phyloP scores from a whole-genome alignment of 2,329 filamentous ascomycete genomes.

The Exophiala mesophila region DNA sequence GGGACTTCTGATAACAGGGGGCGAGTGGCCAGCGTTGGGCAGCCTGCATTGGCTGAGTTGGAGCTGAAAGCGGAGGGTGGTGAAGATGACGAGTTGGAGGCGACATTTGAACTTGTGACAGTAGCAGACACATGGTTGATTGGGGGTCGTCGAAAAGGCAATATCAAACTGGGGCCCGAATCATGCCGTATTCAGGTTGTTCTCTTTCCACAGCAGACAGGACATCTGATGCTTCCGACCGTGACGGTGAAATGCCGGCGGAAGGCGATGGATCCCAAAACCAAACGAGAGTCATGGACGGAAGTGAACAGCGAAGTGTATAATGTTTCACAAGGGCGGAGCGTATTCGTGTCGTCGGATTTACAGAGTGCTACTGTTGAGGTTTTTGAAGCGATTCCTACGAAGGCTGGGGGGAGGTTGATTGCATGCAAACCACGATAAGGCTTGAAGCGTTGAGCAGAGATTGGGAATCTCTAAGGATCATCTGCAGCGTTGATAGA shows the following conservation, averaged over 20 bases:
- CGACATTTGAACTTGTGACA: slow-evolving; percentile 73
- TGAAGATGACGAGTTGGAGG: slow-evolving; percentile 58
- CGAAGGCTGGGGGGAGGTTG: slow-evolving; percentile 11
- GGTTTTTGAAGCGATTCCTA: slow-evolving; percentile 33
- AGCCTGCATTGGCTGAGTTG: slow-evolving; percentile 45
- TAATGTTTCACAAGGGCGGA: slow-evolving; percentile 71
- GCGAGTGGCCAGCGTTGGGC: slow-evolving; percentile 35
- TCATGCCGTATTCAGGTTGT: slow-evolving; percentile 54
- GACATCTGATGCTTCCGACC: slow-evolving; percentile 69
- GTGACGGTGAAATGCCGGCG: slow-evolving; percentile 62
- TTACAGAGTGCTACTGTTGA: slow-evolving; percentile 67
- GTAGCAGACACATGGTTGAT: slow-evolving; percentile 76
- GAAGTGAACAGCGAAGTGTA: slow-evolving; percentile 69
- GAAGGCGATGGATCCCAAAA: slow-evolving; percentile 11
- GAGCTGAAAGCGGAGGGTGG: slow-evolving; percentile 29
- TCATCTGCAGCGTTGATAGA: too few relatives aligned
- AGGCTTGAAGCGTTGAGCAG: too few relatives aligned
- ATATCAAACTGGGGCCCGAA: slow-evolving; percentile 35
- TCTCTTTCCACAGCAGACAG: slow-evolving; percentile 73
- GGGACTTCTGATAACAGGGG: slow-evolving; percentile 10
- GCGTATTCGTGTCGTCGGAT: slow-evolving; percentile 68
- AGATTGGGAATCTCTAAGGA: too few relatives aligned
- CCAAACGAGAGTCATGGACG: slow-evolving; percentile 29
- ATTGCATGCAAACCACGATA: slow-evolving; percentile 1
- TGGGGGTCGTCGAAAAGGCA: slow-evolving; percentile 70